Evolutionary conservation across 139 green algal genomes (phyloP), one percentile per base, ranked within the genome.

Genomic region (Asterochloris erici): DNA sequence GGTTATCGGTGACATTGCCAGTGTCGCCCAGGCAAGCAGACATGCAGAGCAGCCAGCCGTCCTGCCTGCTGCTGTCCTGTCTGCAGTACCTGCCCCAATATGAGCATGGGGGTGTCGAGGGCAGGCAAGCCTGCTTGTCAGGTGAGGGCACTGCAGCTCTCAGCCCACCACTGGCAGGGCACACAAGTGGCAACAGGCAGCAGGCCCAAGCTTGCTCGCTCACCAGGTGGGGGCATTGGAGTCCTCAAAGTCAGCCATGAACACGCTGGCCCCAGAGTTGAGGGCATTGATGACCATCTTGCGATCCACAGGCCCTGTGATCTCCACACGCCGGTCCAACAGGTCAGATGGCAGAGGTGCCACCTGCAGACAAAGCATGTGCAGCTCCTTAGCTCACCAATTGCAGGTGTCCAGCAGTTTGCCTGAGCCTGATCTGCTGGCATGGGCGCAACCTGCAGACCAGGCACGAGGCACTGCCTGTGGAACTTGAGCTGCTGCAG

Each of bases 281-380:
- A 97, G 86, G 14, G 94, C 94, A 79, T 97, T 97, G 90, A 97
- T 97, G 62, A 97, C 92, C 94, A 98, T 98, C 87, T 98, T 98
- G 71, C 90, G 86, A 74, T 96, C 92, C 24, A 95, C 92, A 66
- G 94, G 94, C 12, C 94, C 91, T 13, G 94, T 98, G 84, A 98
- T 98, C 87, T 98, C 94, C 23, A 98, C 94, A 10, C 94, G 89
- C 0, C 94, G 87, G 84, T 98, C 94, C 61, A 88, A 85, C 73
- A 98, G 82, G 60, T 93, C 94, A 0, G 89, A 84, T 9, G 94
- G 93, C 19, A 93, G 87, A 1, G 87, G 81, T 0, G 92, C 89
- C 62, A 94, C 83, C 83, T 86, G 78, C 74, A 85, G 12, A 54
- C 4, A n/a, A 16, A 60, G 13, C 12, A 68, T 23, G 54, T n/a